Base-by-base conservation (phyloP, 805 yeast species). In the Kluyveromyces dobzhanskii region DNA sequence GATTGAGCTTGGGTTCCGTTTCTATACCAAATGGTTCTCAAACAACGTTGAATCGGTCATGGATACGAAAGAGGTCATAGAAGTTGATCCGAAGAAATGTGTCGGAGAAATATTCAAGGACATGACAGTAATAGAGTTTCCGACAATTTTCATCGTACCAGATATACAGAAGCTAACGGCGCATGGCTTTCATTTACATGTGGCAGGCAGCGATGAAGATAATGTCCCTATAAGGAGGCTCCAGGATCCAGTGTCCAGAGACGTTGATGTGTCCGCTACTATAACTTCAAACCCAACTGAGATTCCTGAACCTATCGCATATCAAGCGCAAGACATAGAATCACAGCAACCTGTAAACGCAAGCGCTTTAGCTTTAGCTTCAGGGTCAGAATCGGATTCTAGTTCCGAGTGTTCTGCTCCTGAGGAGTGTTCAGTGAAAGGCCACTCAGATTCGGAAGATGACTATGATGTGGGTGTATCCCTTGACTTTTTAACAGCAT, bases 101-200 rank as follows among this genome's bases (percentile, higher is more conserved):
- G 49, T 84, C 1, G 71, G 72, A 0, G 73, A 70, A 17, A 65
- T 66, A 1, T 48, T 86, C n/a, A 62, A 64, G 42, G 76, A 76
- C 26, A 68, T 69, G 40, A 66, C 77, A 0, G 83, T 86, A 0
- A 67, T 85, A 26, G 96, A 86, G 54, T 86, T 73, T 47, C 95
- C 96, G 0, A 80, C 87, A 0, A 64, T 86, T 4, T 69, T 65
- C 40, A 65, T 81, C 1, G 62, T 34, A 17, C 37, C 37, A 2
- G 30, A 26, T 34, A 17, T 25, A 6, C 12, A 23, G 10, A 12
- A 2, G 3, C 3, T 34, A 17, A 34, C 30, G 14, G 17, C 10
- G 17, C 13, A 14, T 3, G 37, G 37, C 4, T 34, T 18, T 13
- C 9, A 9, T 14, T n/a, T 34, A 12, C 30, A 34, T 13, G 10